phyloP scores from a whole-genome alignment of 2,329 filamentous ascomycete species.

The Aspergillus quadricinctus region DNA sequence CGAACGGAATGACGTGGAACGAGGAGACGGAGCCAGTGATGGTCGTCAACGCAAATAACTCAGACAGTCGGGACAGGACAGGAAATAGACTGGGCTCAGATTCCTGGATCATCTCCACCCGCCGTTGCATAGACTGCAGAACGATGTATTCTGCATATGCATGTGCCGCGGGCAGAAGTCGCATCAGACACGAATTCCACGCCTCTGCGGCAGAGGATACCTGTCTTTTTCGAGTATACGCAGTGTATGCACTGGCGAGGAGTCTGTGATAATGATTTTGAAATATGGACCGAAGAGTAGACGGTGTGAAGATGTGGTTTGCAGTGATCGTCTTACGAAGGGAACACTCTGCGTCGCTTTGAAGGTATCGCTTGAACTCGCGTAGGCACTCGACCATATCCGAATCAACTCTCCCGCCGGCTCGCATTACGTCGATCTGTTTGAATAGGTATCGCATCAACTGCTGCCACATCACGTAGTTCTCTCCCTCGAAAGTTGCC shows the following conservation, averaged over 20 bases:
- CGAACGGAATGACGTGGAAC: not conserved
- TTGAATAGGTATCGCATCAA: conserved; percentile 4
- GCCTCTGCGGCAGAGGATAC: not conserved
- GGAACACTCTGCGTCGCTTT: not conserved
- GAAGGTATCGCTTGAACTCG: not conserved
- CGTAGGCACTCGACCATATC: not conserved
- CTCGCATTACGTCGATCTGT: not conserved
- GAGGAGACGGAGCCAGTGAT: not conserved
- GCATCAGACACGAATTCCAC: conserved; percentile 4
- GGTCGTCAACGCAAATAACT: conserved; percentile 2
- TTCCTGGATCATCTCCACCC: not conserved
- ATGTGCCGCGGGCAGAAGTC: not conserved
- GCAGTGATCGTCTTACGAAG: not conserved
- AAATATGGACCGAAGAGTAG: not conserved
- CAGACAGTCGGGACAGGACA: not conserved
- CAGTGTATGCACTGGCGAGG: not conserved
- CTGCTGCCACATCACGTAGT: conserved; percentile 6
- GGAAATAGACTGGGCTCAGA: not conserved
- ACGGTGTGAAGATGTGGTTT: not conserved
- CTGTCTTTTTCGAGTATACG: not conserved
- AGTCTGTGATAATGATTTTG: not conserved
- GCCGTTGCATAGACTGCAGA: not conserved
- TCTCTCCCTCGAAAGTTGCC: conserved; percentile 5
- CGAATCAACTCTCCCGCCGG: not conserved
- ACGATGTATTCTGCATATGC: conserved; percentile 2